Percentiles rank a stretch among this genome's conserved stretches.
phyloP scores from a whole-genome alignment of 2,329 filamentous ascomycete species.

The Aureobasidium pullulans region DNA sequence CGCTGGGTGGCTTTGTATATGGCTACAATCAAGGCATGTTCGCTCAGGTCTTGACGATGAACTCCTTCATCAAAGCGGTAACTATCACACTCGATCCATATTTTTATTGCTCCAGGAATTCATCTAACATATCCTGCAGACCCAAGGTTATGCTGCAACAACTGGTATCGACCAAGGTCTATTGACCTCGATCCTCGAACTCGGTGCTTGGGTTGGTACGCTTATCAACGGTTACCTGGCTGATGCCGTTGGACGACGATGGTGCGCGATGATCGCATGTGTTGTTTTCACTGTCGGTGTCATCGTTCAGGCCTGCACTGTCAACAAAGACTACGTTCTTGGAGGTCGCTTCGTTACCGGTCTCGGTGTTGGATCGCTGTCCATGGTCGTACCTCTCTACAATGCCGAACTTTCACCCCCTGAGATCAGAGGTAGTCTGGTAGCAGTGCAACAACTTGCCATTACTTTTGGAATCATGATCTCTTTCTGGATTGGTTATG shows the following conservation, averaged over 20 bases:
- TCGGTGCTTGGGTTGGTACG: conserved; percentile 39
- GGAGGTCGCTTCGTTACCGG: conserved; percentile 61
- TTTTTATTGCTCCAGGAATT: not conserved
- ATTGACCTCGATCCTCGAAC: conserved; percentile 19
- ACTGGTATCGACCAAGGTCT: conserved; percentile 19
- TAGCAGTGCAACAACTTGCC: conserved; percentile 57
- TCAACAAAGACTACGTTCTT: conserved; percentile 51
- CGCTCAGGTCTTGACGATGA: conserved; percentile 21
- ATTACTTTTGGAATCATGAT: conserved; percentile 38
- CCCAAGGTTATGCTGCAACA: conserved; percentile 17
- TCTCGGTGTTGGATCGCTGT: conserved; percentile 60
- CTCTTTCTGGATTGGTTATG: conserved; percentile 30
- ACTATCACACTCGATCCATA: not conserved
- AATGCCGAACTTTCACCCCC: conserved; percentile 42
- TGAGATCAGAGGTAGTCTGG: conserved; percentile 55
- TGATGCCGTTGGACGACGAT: conserved; percentile 15
- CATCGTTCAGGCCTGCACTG: conserved; percentile 56
- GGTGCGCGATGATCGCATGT: conserved; percentile 13
- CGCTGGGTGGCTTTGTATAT: conserved; percentile 22
- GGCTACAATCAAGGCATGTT: conserved; percentile 25
- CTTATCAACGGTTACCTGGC: conserved; percentile 53
- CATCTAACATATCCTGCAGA: not conserved
- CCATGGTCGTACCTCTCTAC: conserved; percentile 51
- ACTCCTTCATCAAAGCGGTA: conserved; percentile 17
- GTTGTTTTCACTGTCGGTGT: conserved; percentile 45